Evolutionary conservation across 1,139 yeast genomes (phyloP).

Genomic region (Zhuliangozyma blackwelliae): DNA sequence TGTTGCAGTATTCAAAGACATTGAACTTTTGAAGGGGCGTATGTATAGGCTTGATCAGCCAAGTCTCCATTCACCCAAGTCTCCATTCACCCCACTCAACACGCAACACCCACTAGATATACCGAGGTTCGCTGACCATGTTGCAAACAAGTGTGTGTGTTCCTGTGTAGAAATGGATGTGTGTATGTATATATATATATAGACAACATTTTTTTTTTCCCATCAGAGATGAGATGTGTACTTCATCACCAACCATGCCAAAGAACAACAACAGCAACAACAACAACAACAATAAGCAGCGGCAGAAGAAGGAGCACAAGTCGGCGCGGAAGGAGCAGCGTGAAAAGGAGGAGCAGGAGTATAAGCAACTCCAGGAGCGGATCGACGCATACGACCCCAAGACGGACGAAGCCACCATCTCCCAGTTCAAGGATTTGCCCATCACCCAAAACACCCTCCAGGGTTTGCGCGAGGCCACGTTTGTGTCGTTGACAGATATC

Average conservation of each 20-base stretch:
- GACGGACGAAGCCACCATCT: slow-evolving; percentile 22
- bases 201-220: too few species aligned
- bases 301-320: slow-evolving; percentile 12
- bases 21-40: slow-evolving; percentile 35
- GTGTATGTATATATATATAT: too few species aligned
- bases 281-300: slow-evolving; percentile 1
- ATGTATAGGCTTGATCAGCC: too few species aligned
- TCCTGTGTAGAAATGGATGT: too few species aligned
- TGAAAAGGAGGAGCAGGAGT: slow-evolving; percentile 39
- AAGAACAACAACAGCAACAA: not conserved
- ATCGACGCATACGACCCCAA: slow-evolving; percentile 50
- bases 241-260: too few species aligned
- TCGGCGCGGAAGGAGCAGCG: slow-evolving; percentile 21
- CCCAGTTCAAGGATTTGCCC: slow-evolving; percentile 68
- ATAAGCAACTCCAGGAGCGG: slow-evolving; percentile 41
- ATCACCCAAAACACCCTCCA: slow-evolving; percentile 58
- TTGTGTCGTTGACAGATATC: slow-evolving; percentile 76
- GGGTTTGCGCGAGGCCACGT: slow-evolving; percentile 73
- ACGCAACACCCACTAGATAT: too few species aligned
- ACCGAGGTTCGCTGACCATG: too few species aligned
- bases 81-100: too few species aligned
- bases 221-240: not conserved
- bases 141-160: too few species aligned
- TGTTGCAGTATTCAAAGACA: slow-evolving; percentile 44
- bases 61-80: too few species aligned